A percentile compares a stretch with the other conserved stretches of the same genome.
Evolutionary conservation across 371 early-diverging fungal species (phyloP).

Genomic region (Lichtheimia ramosa): DNA sequence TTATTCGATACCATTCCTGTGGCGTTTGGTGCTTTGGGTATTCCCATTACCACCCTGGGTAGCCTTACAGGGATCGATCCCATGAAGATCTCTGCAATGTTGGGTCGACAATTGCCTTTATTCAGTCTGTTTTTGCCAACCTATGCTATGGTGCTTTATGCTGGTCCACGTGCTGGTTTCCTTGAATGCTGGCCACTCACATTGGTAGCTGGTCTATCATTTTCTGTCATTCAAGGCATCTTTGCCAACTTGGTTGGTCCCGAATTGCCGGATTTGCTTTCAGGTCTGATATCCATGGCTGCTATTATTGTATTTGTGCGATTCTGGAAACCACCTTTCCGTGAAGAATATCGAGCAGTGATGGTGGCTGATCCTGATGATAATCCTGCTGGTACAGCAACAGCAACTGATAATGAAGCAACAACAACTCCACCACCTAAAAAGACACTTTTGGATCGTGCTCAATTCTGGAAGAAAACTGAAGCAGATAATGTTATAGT

Average conservation of each 20-base stretch:
- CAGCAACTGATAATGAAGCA: neutral
- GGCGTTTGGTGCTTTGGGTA: conserved; percentile 49
- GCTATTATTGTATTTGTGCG: conserved; percentile 40
- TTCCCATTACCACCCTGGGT: conserved; percentile 50
- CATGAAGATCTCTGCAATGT: conserved; percentile 42
- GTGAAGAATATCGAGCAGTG: conserved; percentile 35
- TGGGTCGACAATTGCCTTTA: conserved; percentile 51
- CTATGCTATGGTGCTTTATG: conserved; percentile 42
- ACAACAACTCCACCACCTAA: neutral
- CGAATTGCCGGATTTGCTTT: conserved; percentile 51
- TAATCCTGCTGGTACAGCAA: no score
- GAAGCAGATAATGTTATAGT: neutral
- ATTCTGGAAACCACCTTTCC: conserved; percentile 48
- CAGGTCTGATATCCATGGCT: conserved; percentile 42
- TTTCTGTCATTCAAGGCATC: conserved; percentile 42
- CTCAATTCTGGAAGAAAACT: neutral
- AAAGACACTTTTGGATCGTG: neutral
- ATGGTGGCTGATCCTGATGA: neutral
- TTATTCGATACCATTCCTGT: conserved; percentile 50
- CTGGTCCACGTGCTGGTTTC: conserved; percentile 40
- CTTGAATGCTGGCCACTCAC: conserved; percentile 51
- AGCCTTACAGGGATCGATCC: conserved; percentile 38
- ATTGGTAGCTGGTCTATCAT: conserved; percentile 44
- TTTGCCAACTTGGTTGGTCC: conserved; percentile 49
- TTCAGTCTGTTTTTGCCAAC: conserved; percentile 40